phyloP scores from a whole-genome alignment of 768 basidiomycete species.

The Strobilomyces dryophilus region DNA sequence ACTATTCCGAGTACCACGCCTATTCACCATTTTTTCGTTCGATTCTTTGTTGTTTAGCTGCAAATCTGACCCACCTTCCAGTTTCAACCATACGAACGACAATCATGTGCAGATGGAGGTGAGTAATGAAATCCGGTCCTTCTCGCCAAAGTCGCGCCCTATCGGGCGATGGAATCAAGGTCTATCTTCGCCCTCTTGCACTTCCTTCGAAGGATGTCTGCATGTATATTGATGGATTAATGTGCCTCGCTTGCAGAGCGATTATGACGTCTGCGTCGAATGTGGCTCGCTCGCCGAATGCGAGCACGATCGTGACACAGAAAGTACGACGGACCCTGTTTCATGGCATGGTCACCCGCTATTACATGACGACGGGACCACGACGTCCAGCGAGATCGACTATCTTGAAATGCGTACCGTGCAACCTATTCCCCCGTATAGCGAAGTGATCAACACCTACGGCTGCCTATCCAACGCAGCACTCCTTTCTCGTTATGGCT shows the following conservation, averaged over 20 bases:
- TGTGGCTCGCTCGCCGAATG: slow-evolving; percentile 72
- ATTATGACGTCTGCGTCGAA: slow-evolving; percentile 65
- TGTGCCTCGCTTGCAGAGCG: slow-evolving; percentile 43
- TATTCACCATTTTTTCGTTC: background rate
- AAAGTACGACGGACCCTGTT: background rate
- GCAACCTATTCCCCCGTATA: slow-evolving; percentile 41
- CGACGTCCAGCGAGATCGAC: slow-evolving; percentile 25
- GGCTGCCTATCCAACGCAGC: slow-evolving; percentile 62
- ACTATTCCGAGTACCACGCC: background rate
- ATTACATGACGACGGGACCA: slow-evolving; percentile 10
- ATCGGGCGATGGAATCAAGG: slow-evolving; percentile 13
- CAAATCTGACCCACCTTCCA: slow-evolving; percentile 28
- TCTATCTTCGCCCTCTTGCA: background rate
- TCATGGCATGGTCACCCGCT: slow-evolving; percentile 4
- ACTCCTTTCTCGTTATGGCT: slow-evolving; percentile 69
- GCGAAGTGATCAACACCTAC: slow-evolving; percentile 77
- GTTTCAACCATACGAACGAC: slow-evolving; percentile 70
- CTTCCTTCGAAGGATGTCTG: slow-evolving; percentile 4
- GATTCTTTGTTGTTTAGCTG: background rate
- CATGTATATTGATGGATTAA: slow-evolving; percentile 7
- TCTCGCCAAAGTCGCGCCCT: slow-evolving; percentile 14
- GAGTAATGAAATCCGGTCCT: slow-evolving; percentile 19
- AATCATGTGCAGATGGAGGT: slow-evolving; percentile 77
- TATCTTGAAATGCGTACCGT: slow-evolving; percentile 70
- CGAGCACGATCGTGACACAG: slow-evolving; percentile 49